These are phyloP conservation scores for Fusarium sp. DNA, from an alignment of 2,329 filamentous ascomycete genomes.

Conservation along the genomic window DNA sequence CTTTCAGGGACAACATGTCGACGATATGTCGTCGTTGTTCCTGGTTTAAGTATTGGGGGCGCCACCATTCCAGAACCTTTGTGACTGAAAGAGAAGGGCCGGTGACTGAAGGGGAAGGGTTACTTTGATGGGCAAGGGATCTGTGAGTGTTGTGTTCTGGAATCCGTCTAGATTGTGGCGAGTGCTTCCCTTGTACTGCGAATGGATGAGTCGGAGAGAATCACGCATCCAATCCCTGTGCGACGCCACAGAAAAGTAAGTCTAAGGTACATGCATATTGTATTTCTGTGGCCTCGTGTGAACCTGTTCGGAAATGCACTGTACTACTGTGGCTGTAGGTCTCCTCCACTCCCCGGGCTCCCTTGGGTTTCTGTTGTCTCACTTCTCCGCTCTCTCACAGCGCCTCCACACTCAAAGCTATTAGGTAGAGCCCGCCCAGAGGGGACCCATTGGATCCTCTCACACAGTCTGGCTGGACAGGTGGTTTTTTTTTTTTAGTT, in stretches of 20 bases:
- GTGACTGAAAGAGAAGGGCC: slow-evolving; percentile 17
- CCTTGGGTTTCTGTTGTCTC: slow-evolving; percentile 37
- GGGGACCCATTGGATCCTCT: slow-evolving; percentile 29
- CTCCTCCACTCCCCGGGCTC: slow-evolving; percentile 13
- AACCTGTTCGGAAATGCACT: slow-evolving; percentile 6
- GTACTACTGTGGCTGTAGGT: slow-evolving; percentile 32
- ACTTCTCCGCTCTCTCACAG: slow-evolving; percentile 42
- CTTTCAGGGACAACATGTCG: slow-evolving; percentile 5
- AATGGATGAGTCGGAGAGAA: slow-evolving; percentile 32
- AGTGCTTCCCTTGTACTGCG: slow-evolving; percentile 31
- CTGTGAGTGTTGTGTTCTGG: slow-evolving; percentile 35
- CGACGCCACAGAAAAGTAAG: slow-evolving; percentile 23
- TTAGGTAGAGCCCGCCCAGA: slow-evolving; percentile 12
- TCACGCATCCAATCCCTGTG: slow-evolving; percentile 20
- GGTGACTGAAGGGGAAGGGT: slow-evolving; percentile 16
- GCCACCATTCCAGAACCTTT: slow-evolving; percentile 38
- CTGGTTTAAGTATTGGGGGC: slow-evolving; percentile 19
- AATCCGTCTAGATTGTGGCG: slow-evolving; percentile 40
- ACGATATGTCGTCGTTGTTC: slow-evolving; percentile 11
- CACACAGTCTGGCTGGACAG: slow-evolving; percentile 35
- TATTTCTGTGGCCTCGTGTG: slow-evolving; percentile 5
- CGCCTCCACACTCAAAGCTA: slow-evolving; percentile 39
- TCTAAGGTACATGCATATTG: slow-evolving; percentile 5
- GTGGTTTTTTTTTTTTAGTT: slow-evolving; percentile 31
- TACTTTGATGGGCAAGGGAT: slow-evolving; percentile 22